A percentile compares a stretch with the other conserved stretches of the same genome.
These are phyloP conservation scores for Elaeagnus macrophylla DNA, from an alignment of 306 rosid species.

Conservation along the genomic window DNA sequence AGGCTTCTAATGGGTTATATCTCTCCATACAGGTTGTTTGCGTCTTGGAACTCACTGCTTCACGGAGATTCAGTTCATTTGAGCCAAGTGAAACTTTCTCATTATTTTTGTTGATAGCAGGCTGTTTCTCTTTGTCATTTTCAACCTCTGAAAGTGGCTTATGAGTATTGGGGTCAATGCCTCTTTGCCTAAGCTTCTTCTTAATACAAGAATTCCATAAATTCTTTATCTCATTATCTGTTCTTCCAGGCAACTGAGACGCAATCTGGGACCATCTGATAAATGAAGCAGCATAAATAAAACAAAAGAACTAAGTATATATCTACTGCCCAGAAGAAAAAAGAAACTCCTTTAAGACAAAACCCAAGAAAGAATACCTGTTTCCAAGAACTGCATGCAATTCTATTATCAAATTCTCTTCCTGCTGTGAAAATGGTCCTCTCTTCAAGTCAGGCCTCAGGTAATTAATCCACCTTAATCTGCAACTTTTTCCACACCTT, in stretches of 20 bases:
- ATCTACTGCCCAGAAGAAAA: not conserved
- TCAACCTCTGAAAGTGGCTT: constrained; percentile 45
- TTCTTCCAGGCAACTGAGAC: constrained; percentile 86
- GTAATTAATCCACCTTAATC: constrained; percentile 92
- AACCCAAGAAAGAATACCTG: constrained; percentile 28
- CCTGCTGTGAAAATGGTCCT: constrained; percentile 85
- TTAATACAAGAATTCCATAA: constrained; percentile 86
- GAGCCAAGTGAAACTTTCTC: constrained; percentile 48
- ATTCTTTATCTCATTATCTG: constrained; percentile 87
- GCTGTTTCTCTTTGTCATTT: constrained; percentile 22
- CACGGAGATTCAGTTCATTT: constrained; percentile 28
- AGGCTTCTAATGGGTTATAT: constrained; percentile 30
- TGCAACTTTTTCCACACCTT: constrained; percentile 93
- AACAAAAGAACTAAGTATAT: not conserved
- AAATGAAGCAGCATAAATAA: not conserved
- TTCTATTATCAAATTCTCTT: constrained; percentile 72
- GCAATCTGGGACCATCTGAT: constrained; percentile 96
- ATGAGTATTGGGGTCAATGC: constrained; percentile 92
- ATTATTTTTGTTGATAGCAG: constrained; percentile 16
- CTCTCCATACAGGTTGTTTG: constrained; percentile 11
- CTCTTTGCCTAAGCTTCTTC: constrained; percentile 85
- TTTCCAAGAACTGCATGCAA: constrained; percentile 85
- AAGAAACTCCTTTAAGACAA: not conserved
- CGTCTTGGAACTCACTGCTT: constrained; percentile 24
- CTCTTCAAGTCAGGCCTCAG: constrained; percentile 93